A percentile compares a stretch with the other conserved stretches of the same genome.
phyloP scores from a whole-genome alignment of 805 yeast species.

The Metahyphopichia silvanorum region DNA sequence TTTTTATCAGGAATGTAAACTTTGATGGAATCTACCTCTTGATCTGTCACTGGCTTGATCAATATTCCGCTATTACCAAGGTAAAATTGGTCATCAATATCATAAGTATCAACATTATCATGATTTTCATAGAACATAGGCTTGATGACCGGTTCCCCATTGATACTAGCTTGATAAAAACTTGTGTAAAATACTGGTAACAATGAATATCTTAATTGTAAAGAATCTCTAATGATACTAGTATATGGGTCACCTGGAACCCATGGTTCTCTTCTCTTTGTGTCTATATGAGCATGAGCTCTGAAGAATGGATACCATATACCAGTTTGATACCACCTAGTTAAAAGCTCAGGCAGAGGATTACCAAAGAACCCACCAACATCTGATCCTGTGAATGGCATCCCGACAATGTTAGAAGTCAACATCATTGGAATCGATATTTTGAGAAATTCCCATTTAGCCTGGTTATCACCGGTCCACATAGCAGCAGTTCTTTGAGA shows the following conservation, averaged over 20 bases:
- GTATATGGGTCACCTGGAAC: constrained; percentile 73
- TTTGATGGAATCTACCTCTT: constrained; percentile 37
- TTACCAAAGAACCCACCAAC: constrained; percentile 96
- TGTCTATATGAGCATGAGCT: constrained; percentile 94
- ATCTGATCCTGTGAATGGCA: constrained; percentile 94
- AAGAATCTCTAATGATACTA: constrained; percentile 62
- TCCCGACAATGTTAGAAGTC: constrained; percentile 76
- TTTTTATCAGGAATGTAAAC: constrained; percentile 56
- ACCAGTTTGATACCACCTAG: constrained; percentile 96
- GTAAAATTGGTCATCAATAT: constrained; percentile 80
- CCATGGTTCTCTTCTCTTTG: constrained; percentile 93
- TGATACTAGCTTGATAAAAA: constrained; percentile 58
- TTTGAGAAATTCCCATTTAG: constrained; percentile 84
- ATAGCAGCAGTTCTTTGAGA: constrained; percentile 88
- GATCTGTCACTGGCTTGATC: constrained; percentile 75
- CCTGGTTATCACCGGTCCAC: constrained; percentile 98
- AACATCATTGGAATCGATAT: constrained; percentile 85
- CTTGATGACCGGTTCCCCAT: constrained; percentile 68
- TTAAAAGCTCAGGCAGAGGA: constrained; percentile 74
- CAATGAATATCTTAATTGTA: constrained; percentile 68
- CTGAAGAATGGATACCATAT: constrained; percentile 95
- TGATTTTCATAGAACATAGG: constrained; percentile 64
- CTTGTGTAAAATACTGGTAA: constrained; percentile 79
- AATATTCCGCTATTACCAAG: constrained; percentile 68
- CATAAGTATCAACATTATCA: constrained; percentile 43